Conservation (phyloP, 2,329 filamentous ascomycete species). For the Zymoseptoria ardabiliae region DNA sequence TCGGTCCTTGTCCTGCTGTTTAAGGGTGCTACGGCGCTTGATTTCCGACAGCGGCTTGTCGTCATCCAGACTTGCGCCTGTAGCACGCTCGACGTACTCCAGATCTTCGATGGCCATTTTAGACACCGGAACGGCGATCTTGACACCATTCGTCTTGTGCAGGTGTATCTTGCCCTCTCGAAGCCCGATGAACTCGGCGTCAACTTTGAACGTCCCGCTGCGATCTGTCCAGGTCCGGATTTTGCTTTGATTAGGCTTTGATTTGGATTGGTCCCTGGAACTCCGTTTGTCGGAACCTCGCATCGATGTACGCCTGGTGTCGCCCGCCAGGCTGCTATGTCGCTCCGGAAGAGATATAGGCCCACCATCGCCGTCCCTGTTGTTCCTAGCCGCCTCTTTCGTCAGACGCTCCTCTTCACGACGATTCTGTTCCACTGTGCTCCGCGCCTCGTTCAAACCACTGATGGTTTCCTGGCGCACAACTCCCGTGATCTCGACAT, state of each 20-base stretch:
- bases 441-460: slow-evolving; percentile 54
- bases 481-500: slow-evolving; percentile 78
- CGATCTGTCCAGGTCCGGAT: slow-evolving; percentile 92
- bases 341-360: slow-evolving; percentile 68
- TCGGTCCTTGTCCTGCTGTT: slow-evolving; percentile 41
- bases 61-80: slow-evolving; percentile 82
- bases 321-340: slow-evolving; percentile 64
- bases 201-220: slow-evolving; percentile 91
- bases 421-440: slow-evolving; percentile 67
- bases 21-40: slow-evolving; percentile 44
- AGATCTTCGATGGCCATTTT: slow-evolving; percentile 97
- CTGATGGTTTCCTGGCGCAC: slow-evolving; percentile 44
- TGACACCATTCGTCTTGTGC: slow-evolving; percentile 95
- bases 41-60: slow-evolving; percentile 89
- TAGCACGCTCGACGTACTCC: slow-evolving; percentile 83
- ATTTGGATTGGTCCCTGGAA: slow-evolving; percentile 45
- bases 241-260: slow-evolving; percentile 76
- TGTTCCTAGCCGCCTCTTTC: slow-evolving; percentile 67
- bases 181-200: slow-evolving; percentile 89
- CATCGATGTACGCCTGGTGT: slow-evolving; percentile 16
- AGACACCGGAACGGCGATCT: slow-evolving; percentile 88
- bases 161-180: slow-evolving; percentile 96
- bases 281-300: slow-evolving; percentile 40
- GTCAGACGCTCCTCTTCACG: slow-evolving; percentile 77
- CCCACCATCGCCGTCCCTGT: slow-evolving; percentile 55